phyloP scores from a whole-genome alignment of 805 yeast genomes.

The Schizosaccharomyces lindneri region DNA sequence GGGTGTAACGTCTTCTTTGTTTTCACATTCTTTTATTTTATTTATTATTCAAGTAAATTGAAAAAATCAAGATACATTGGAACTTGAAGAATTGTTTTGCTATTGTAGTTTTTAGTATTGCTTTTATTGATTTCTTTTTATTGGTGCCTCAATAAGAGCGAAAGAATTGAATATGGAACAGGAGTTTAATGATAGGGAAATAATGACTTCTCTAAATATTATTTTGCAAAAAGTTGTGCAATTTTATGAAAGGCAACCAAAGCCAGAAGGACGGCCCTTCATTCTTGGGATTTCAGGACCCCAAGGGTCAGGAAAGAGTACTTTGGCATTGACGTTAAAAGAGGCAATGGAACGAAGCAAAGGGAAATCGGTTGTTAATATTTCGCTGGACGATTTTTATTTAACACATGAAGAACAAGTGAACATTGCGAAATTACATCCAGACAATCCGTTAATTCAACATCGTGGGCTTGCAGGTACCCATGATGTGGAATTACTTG shows the following conservation, averaged over 20 bases:
- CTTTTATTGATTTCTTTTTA: too few species aligned
- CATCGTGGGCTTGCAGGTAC: constrained; percentile 91
- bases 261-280: constrained; percentile 4
- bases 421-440: constrained; percentile 17
- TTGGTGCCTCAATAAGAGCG: too few species aligned
- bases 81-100: too few species aligned
- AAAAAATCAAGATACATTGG: too few species aligned
- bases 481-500: constrained; percentile 36
- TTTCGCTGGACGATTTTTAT: constrained; percentile 77
- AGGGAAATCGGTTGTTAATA: constrained; percentile 11
- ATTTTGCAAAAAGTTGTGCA: neutral
- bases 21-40: too few species aligned
- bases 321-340: constrained; percentile 4
- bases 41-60: too few species aligned
- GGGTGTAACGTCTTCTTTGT: too few species aligned
- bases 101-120: too few species aligned
- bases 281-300: constrained; percentile 9
- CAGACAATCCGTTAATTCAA: constrained; percentile 29
- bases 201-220: neutral
- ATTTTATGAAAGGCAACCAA: neutral
- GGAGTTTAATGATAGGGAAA: too few species aligned
- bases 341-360: constrained; percentile 4
- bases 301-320: constrained; percentile 10
- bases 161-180: too few species aligned
- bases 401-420: constrained; percentile 38